Evolutionary conservation across 768 basidiomycete species (phyloP).

Genomic region (Boletales sp.): DNA sequence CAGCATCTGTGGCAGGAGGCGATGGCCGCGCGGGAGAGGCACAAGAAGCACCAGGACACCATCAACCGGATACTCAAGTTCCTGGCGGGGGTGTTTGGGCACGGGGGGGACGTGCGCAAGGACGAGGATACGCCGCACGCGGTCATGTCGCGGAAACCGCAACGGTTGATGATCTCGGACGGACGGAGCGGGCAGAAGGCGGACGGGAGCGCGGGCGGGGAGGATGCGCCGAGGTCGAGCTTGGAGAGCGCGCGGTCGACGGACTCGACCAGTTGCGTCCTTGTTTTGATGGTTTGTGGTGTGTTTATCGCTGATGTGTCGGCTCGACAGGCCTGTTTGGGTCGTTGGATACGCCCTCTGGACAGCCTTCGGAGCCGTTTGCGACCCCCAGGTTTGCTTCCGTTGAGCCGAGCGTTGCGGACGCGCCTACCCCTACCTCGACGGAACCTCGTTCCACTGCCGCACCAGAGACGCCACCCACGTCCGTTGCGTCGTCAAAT

Average conservation of each 20-base stretch:
- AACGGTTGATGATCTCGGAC: slow-evolving; percentile 69
- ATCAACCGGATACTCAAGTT: slow-evolving; percentile 95
- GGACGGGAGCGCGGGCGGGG: slow-evolving; percentile 35
- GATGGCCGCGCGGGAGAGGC: slow-evolving; percentile 66
- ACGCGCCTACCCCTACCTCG: slow-evolving; percentile 12
- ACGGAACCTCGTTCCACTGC: slow-evolving; percentile 9
- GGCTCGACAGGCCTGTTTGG: slow-evolving; percentile 36
- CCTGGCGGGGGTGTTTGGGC: slow-evolving; percentile 87
- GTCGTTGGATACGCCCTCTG: slow-evolving; percentile 45
- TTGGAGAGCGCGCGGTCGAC: slow-evolving; percentile 25
- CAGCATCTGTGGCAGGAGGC: slow-evolving; percentile 93
- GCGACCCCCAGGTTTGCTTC: slow-evolving; percentile 25
- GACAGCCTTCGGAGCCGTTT: slow-evolving; percentile 33
- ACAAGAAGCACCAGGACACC: slow-evolving; percentile 94
- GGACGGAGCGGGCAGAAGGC: slow-evolving; percentile 35
- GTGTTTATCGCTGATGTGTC: background rate
- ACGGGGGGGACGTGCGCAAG: slow-evolving; percentile 34
- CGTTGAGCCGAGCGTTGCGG: slow-evolving; percentile 20
- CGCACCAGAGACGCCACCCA: slow-evolving; percentile 14
- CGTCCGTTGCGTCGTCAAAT: slow-evolving; percentile 11
- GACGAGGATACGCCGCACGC: slow-evolving; percentile 35
- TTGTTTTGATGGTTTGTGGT: background rate
- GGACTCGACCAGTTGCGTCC: slow-evolving; percentile 9
- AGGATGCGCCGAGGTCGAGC: slow-evolving; percentile 37
- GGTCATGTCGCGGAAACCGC: slow-evolving; percentile 47